Conservation (phyloP, 2,329 filamentous ascomycete genomes). For the Exophiala spinifera region DNA sequence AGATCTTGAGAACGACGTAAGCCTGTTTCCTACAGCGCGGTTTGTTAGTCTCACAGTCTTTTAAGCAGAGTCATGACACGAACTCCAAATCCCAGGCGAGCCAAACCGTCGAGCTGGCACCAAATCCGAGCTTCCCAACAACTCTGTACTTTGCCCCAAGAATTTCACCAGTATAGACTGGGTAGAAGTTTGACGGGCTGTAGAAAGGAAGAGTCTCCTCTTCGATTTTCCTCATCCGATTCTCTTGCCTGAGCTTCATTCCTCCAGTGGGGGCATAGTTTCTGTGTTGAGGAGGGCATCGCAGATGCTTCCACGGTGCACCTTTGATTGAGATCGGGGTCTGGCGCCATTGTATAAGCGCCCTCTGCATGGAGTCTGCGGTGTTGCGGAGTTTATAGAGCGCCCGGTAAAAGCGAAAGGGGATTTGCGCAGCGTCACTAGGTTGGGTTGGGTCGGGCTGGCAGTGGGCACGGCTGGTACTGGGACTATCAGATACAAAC, state of each 20-base stretch:
- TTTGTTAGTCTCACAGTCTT: constrained; percentile 11
- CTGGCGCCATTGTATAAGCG: too few species aligned
- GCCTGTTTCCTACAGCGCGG: constrained; percentile 17
- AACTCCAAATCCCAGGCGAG: constrained; percentile 37
- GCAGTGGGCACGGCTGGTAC: too few species aligned
- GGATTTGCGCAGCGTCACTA: too few species aligned
- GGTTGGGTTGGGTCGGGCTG: too few species aligned
- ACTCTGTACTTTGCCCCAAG: constrained; percentile 32
- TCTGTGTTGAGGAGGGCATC: neutral
- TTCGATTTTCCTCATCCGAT: constrained; percentile 13
- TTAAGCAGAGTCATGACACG: constrained; percentile 7
- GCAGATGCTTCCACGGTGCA: too few species aligned
- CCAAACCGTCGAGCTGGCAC: constrained; percentile 38
- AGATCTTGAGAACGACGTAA: constrained; percentile 37
- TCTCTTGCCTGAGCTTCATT: neutral
- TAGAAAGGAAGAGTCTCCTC: constrained; percentile 27
- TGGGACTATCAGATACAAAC: too few species aligned
- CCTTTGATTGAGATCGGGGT: too few species aligned
- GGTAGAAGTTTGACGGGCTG: constrained; percentile 26
- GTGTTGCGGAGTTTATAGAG: too few species aligned
- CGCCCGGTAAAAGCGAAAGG: too few species aligned
- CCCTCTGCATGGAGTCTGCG: too few species aligned
- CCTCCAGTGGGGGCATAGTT: neutral
- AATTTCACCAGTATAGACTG: constrained; percentile 3
- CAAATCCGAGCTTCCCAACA: constrained; percentile 38